A percentile compares a stretch with the other conserved stretches of the same genome.
phyloP scores from a whole-genome alignment of 768 basidiomycete species.

The Pleurotus giganteus region DNA sequence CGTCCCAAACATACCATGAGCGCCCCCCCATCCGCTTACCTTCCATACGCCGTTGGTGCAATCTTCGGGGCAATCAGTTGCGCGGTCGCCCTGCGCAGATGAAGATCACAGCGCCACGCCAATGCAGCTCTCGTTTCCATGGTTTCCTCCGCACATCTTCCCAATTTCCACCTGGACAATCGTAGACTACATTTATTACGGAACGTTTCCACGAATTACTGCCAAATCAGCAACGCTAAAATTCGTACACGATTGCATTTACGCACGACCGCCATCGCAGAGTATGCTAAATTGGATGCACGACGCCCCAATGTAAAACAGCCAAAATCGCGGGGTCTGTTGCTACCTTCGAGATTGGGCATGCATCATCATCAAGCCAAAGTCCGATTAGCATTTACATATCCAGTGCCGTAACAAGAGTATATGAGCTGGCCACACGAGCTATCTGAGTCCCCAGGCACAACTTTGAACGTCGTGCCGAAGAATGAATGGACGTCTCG shows the following conservation, averaged over 20 bases:
- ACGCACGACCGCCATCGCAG: too few species aligned
- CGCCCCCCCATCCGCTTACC: not conserved
- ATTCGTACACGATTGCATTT: too few species aligned
- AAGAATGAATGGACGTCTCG: conserved; percentile 81
- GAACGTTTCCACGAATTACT: too few species aligned
- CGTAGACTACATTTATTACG: too few species aligned
- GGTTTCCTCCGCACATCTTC: not conserved
- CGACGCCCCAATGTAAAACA: too few species aligned
- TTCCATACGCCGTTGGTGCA: conserved; percentile 3
- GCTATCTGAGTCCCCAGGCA: conserved; percentile 52
- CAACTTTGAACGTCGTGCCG: conserved; percentile 92
- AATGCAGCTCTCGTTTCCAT: too few species aligned
- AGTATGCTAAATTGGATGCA: too few species aligned
- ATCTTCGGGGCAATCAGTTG: conserved; percentile 4
- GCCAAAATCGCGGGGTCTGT: too few species aligned
- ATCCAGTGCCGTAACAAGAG: conserved; percentile 91
- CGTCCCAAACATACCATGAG: not conserved
- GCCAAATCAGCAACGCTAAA: too few species aligned
- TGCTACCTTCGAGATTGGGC: not conserved
- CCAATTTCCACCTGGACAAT: not conserved
- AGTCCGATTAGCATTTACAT: conserved; percentile 82
- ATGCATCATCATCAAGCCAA: conserved; percentile 46
- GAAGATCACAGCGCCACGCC: not conserved
- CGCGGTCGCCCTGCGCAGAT: conserved; percentile 3
- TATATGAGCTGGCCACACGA: conserved; percentile 65